Evolutionary conservation across 2,329 filamentous ascomycete species (phyloP).

Genomic region (Aureobasidium sp.): DNA sequence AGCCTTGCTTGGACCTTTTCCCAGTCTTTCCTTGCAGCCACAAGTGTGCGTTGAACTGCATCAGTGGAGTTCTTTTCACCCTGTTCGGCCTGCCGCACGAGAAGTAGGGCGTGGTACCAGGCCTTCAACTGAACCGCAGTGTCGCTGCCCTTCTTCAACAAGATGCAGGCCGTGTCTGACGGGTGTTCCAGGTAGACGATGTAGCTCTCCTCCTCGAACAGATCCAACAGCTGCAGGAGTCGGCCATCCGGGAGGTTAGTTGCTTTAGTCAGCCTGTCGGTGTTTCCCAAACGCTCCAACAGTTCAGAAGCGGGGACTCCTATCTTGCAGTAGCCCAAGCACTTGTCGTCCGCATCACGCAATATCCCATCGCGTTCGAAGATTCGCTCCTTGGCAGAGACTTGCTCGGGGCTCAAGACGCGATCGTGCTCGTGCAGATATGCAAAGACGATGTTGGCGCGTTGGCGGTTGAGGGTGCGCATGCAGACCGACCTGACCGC

Average conservation of each 20-base stretch:
- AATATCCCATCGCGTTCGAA: constrained; percentile 59
- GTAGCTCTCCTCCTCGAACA: constrained; percentile 48
- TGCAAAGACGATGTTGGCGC: constrained; percentile 68
- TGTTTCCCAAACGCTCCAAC: constrained; percentile 18
- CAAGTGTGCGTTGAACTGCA: constrained; percentile 1
- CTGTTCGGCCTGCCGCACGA: constrained; percentile 26
- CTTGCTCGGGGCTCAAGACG: constrained; percentile 51
- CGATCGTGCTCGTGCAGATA: constrained; percentile 22
- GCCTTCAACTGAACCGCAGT: constrained; percentile 47
- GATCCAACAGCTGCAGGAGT: constrained; percentile 39
- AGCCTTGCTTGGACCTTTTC: constrained; percentile 24
- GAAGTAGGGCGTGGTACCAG: constrained; percentile 52
- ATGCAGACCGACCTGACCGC: constrained; percentile 80
- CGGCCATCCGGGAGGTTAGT: constrained; percentile 12
- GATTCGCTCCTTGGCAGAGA: constrained; percentile 50
- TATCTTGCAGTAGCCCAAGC: constrained; percentile 47
- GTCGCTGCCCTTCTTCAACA: constrained; percentile 51
- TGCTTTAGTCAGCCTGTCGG: constrained; percentile 22
- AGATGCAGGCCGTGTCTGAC: constrained; percentile 41
- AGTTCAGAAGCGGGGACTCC: constrained; percentile 31
- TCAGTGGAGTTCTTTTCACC: constrained; percentile 15
- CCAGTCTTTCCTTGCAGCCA: constrained; percentile 7
- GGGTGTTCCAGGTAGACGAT: constrained; percentile 47
- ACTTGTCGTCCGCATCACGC: constrained; percentile 37
- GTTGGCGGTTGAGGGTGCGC: constrained; percentile 75